These are phyloP conservation scores for Lactarius deliciosus DNA, from an alignment of 768 basidiomycete genomes.

Conservation along the genomic window DNA sequence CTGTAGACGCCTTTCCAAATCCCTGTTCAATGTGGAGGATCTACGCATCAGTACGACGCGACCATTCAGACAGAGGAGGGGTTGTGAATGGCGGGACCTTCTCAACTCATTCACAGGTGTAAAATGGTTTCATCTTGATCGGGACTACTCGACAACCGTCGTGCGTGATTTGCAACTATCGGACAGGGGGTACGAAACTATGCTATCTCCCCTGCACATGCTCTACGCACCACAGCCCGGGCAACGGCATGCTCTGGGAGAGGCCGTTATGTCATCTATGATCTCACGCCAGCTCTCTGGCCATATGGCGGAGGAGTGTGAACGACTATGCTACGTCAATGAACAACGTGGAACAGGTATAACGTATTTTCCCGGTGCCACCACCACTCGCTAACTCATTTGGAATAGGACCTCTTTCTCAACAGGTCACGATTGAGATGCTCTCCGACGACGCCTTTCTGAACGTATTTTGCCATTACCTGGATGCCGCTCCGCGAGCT, in stretches of 20 bases:
- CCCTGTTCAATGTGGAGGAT: not conserved
- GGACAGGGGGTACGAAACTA: rapidly evolving
- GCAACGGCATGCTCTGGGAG: not conserved
- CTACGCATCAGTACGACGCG: not conserved
- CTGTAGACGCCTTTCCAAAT: not conserved
- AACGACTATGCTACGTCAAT: not conserved
- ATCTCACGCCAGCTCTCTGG: not conserved
- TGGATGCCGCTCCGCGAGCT: not conserved
- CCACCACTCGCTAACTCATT: not conserved
- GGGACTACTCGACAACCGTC: not conserved
- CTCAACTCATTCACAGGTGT: too few relatives aligned
- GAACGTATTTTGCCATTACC: not conserved
- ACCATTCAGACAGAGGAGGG: rapidly evolving
- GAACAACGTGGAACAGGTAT: not conserved
- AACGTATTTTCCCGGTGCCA: not conserved
- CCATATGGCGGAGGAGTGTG: not conserved
- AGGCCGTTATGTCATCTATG: not conserved
- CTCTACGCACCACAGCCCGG: not conserved
- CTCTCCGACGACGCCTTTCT: not conserved
- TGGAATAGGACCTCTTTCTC: not conserved
- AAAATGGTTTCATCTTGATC: not conserved
- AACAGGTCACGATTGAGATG: not conserved
- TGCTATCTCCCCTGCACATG: not conserved
- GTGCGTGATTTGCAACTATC: not conserved
- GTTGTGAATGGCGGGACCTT: too few relatives aligned